Evolutionary conservation across 2,329 filamentous ascomycete species (phyloP).

Genomic region (Lasiodiplodia sp.): DNA sequence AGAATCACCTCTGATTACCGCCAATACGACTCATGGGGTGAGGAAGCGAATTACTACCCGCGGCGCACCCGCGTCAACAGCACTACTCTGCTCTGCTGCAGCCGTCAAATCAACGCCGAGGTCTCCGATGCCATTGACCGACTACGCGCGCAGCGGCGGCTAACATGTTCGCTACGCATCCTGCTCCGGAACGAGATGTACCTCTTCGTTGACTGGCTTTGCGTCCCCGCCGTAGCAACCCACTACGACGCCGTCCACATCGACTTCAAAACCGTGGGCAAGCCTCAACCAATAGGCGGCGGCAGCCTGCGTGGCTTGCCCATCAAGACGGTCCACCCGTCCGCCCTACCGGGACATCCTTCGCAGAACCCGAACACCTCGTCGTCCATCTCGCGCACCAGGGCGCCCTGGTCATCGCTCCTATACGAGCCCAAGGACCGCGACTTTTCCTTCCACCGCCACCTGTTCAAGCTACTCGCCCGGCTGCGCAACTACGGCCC

Average conservation of each 20-base stretch:
- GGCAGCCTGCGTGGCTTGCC: background rate
- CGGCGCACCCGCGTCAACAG: constrained; percentile 17
- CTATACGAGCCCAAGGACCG: constrained; percentile 11
- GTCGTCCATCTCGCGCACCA: background rate
- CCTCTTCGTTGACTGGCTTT: constrained; percentile 24
- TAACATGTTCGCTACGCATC: constrained; percentile 10
- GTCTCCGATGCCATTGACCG: background rate
- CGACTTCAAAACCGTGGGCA: constrained; percentile 19
- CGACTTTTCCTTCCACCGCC: constrained; percentile 16
- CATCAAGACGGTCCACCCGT: constrained; percentile 7
- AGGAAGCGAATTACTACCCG: constrained; percentile 15
- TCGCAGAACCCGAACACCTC: background rate
- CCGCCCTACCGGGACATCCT: background rate
- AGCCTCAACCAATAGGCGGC: background rate
- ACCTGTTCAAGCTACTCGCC: constrained; percentile 19
- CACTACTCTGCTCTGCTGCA: constrained; percentile 19
- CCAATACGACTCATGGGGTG: constrained; percentile 25
- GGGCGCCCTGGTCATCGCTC: background rate
- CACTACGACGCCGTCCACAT: constrained; percentile 18
- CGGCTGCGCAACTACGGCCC: constrained; percentile 14
- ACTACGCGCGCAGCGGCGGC: constrained; percentile 8
- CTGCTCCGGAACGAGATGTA: constrained; percentile 23
- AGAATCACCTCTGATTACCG: background rate
- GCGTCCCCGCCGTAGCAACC: constrained; percentile 9
- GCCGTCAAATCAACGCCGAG: constrained; percentile 16